A percentile compares a stretch with the other conserved stretches of the same genome.
phyloP scores from a whole-genome alignment of 2,329 filamentous ascomycete genomes.

The Phaeophleospora eucalypticola region DNA sequence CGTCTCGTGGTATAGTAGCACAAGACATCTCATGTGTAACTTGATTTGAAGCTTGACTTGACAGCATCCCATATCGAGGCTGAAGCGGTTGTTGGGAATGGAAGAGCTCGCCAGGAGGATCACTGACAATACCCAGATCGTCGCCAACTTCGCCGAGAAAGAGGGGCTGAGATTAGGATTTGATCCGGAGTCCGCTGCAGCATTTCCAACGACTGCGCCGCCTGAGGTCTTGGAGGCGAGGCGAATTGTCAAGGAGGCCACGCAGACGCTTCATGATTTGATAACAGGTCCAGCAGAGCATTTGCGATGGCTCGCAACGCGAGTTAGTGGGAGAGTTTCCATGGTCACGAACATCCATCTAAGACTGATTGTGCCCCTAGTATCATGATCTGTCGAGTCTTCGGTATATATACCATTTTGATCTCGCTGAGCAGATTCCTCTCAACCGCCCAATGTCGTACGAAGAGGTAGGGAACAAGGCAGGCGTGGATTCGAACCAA shows the following conservation, averaged over 20 bases:
- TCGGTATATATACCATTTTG: constrained; percentile 9
- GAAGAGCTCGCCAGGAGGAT: background rate
- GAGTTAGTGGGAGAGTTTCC: background rate
- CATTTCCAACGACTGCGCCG: constrained; percentile 8
- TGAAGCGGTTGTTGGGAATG: too few species aligned
- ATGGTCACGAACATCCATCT: too few species aligned
- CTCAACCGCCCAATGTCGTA: constrained; percentile 5
- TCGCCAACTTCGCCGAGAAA: background rate
- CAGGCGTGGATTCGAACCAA: constrained; percentile 5
- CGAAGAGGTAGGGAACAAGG: constrained; percentile 6
- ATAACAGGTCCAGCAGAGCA: constrained; percentile 10
- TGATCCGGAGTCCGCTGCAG: background rate
- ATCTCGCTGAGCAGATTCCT: constrained; percentile 7
- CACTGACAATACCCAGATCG: background rate
- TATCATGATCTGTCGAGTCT: constrained; percentile 12
- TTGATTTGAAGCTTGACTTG: too few species aligned
- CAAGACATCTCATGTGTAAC: too few species aligned
- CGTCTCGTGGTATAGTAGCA: too few species aligned
- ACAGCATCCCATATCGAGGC: too few species aligned
- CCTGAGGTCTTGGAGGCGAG: constrained; percentile 6
- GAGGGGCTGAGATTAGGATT: background rate
- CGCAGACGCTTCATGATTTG: constrained; percentile 7
- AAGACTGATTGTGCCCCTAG: too few species aligned
- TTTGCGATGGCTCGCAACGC: constrained; percentile 5
- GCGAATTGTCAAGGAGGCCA: constrained; percentile 8